phyloP scores from a whole-genome alignment of 345 rosid genomes.

The Erodium maritimum region DNA sequence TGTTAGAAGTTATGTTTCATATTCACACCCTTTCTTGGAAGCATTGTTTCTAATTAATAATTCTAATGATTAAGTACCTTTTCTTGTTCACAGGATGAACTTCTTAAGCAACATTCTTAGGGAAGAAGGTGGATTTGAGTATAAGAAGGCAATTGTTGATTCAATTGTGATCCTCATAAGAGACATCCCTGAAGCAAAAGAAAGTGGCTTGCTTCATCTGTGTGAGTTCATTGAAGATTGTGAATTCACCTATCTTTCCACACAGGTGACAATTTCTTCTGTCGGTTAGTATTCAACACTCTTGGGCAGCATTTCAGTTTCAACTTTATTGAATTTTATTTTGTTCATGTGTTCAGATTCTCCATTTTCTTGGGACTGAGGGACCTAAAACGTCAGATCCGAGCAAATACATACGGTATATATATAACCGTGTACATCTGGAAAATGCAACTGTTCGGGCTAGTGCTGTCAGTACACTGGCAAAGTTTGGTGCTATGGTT shows the following conservation, averaged over 20 bases:
- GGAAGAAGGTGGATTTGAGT: slow-evolving; percentile 99
- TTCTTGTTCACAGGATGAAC: slow-evolving; percentile 67
- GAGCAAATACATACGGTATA: slow-evolving; percentile 87
- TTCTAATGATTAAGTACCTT: background rate
- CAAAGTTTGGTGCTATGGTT: slow-evolving; percentile 90
- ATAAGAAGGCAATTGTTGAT: slow-evolving; percentile 93
- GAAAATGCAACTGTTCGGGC: slow-evolving; percentile 99
- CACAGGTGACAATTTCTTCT: slow-evolving; percentile 45
- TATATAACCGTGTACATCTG: slow-evolving; percentile 94
- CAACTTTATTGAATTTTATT: slow-evolving; percentile 2
- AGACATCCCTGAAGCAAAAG: slow-evolving; percentile 97
- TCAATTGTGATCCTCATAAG: slow-evolving; percentile 93
- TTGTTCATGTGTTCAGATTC: slow-evolving; percentile 39
- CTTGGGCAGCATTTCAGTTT: background rate
- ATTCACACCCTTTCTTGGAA: background rate
- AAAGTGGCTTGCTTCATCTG: slow-evolving; percentile 91
- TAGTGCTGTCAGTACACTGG: slow-evolving; percentile 88
- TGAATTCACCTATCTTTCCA: slow-evolving; percentile 96
- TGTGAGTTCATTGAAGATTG: slow-evolving; percentile 99
- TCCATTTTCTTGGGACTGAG: slow-evolving; percentile 92
- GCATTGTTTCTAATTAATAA: background rate
- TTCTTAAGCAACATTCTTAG: slow-evolving; percentile 93
- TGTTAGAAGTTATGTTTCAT: too few relatives aligned
- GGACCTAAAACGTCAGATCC: slow-evolving; percentile 96
- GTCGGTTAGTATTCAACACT: too few relatives aligned